Evolutionary conservation across 805 yeast genomes (phyloP).

Genomic region (Kluyveromyces aestuarii): DNA sequence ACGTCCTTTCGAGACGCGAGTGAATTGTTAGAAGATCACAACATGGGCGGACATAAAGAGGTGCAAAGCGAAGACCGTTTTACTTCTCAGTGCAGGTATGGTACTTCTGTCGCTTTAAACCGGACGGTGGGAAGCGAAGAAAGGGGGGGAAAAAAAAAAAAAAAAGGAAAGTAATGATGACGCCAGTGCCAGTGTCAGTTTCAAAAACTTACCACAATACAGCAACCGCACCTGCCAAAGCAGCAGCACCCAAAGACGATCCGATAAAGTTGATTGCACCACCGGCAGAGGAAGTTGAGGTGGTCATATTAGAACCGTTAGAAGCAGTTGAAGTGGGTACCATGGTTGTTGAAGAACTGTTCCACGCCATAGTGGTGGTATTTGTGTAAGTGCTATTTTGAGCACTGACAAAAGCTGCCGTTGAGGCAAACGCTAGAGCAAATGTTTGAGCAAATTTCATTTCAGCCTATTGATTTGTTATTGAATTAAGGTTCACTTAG

Average conservation of each 20-base stretch:
- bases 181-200: not conserved
- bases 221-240: conserved; percentile 24
- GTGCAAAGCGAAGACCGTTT: too few species aligned
- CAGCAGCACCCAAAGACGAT: conserved; percentile 18
- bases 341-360: not conserved
- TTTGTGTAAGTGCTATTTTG: conserved; percentile 9
- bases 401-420: conserved; percentile 13
- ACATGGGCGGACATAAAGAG: too few species aligned
- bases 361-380: conserved; percentile 9
- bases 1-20: too few species aligned
- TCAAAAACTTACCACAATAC: conserved; percentile 13
- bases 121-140: not conserved
- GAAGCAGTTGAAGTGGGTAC: conserved; percentile 6
- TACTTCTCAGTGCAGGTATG: too few species aligned
- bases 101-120: too few species aligned
- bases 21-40: too few species aligned
- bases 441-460: conserved; percentile 21
- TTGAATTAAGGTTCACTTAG: not conserved
- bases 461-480: not conserved
- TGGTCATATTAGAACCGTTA: conserved; percentile 9
- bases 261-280: conserved; percentile 14
- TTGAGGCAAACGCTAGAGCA: conserved; percentile 14
- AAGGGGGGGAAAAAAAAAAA: too few species aligned
- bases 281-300: conserved; percentile 10
- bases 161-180: not conserved